Evolutionary conservation across 192 early-diverging fungal genomes (phyloP).

Genomic region (Irineochytrium annulatum): DNA sequence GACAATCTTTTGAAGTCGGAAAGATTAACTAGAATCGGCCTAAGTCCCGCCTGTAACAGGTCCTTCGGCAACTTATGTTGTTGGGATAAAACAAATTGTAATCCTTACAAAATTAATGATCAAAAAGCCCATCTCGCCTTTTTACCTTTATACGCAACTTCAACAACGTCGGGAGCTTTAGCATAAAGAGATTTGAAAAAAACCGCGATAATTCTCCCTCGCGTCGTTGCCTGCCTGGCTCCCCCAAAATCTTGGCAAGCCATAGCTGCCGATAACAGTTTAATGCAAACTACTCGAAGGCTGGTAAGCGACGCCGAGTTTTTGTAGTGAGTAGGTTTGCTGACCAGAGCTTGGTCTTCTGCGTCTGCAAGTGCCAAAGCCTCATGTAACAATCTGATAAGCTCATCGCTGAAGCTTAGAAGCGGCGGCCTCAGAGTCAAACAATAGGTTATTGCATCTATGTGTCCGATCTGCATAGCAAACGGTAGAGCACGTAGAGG

Average conservation of each 20-base stretch:
- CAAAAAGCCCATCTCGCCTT: neutral
- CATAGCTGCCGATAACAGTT: slow-evolving; percentile 93
- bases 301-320: slow-evolving; percentile 77
- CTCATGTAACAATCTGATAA: slow-evolving; percentile 83
- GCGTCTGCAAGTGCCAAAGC: slow-evolving; percentile 91
- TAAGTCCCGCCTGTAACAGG: slow-evolving; percentile 88
- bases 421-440: slow-evolving; percentile 82
- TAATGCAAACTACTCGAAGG: slow-evolving; percentile 93
- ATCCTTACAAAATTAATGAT: slow-evolving; percentile 34
- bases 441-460: slow-evolving; percentile 98
- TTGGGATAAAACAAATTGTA: slow-evolving; percentile 72
- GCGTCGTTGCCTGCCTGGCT: slow-evolving; percentile 67
- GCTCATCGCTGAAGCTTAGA: slow-evolving; percentile 86
- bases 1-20: slow-evolving; percentile 92
- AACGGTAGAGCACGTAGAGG: slow-evolving; percentile 93
- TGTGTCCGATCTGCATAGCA: slow-evolving; percentile 97
- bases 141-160: slow-evolving; percentile 80
- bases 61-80: slow-evolving; percentile 93
- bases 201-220: slow-evolving; percentile 88
- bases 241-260: slow-evolving; percentile 74
- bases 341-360: slow-evolving; percentile 92
- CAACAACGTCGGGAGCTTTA: slow-evolving; percentile 91
- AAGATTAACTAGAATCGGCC: slow-evolving; percentile 92
- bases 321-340: slow-evolving; percentile 75
- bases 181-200: slow-evolving; percentile 99